Evolutionary conservation across 495 filamentous ascomycete genomes (phyloP).

Genomic region (Hypomontagnella monticulosa): DNA sequence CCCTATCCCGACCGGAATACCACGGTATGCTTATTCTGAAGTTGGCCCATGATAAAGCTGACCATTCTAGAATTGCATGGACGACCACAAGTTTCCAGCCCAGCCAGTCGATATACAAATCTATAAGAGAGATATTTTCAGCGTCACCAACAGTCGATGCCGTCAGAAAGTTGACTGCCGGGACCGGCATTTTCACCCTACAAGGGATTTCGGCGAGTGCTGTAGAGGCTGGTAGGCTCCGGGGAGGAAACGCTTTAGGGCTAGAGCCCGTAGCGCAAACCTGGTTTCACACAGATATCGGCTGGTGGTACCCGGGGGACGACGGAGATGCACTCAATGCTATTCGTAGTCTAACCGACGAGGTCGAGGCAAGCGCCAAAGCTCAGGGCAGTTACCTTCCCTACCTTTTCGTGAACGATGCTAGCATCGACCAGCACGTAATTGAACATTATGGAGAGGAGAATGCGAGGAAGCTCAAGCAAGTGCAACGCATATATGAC

Average conservation of each 20-base stretch:
- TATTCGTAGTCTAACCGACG: background rate
- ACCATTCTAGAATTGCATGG: too few relatives aligned
- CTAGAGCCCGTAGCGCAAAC: slow-evolving; percentile 21
- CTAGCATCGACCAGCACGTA: slow-evolving; percentile 41
- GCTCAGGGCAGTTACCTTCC: background rate
- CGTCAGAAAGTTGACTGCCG: background rate
- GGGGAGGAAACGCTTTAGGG: slow-evolving; percentile 44
- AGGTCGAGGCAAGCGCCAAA: background rate
- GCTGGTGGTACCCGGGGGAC: slow-evolving; percentile 19
- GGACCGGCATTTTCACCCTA: background rate
- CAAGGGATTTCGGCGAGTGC: slow-evolving; percentile 12
- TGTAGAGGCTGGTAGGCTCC: slow-evolving; percentile 10
- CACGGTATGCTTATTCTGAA: too few relatives aligned
- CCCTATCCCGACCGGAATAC: too few relatives aligned
- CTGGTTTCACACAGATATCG: slow-evolving; percentile 11
- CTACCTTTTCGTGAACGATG: slow-evolving; percentile 40
- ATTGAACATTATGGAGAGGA: slow-evolving; percentile 47
- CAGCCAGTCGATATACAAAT: slow-evolving; percentile 5
- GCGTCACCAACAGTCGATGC: background rate
- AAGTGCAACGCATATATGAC: slow-evolving; percentile 48
- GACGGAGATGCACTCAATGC: slow-evolving; percentile 12
- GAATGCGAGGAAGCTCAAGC: slow-evolving; percentile 43
- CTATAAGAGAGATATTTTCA: slow-evolving; percentile 10
- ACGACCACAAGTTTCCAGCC: background rate
- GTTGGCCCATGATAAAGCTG: too few relatives aligned